phyloP scores from a whole-genome alignment of 169 alveolate species.

The Babesia gibsoni region DNA sequence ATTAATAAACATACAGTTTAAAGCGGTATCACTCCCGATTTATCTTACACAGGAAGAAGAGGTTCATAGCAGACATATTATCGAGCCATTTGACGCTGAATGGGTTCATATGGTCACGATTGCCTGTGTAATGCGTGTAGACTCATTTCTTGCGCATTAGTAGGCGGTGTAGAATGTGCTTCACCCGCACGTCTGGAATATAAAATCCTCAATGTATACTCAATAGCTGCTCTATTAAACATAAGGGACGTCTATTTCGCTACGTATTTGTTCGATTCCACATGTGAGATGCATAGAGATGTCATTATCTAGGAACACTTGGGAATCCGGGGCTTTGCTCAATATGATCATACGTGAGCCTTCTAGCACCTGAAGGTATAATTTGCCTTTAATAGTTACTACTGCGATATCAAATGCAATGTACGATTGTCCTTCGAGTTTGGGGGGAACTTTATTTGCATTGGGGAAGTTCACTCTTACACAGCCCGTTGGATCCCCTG shows the following conservation, averaged over 20 bases:
- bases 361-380: slow-evolving; percentile 12
- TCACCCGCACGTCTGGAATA: too few relatives aligned
- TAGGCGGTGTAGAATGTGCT: too few relatives aligned
- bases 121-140: too few relatives aligned
- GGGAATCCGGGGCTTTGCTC: neutral
- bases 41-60: too few relatives aligned
- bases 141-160: too few relatives aligned
- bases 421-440: slow-evolving; percentile 24
- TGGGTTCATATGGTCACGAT: too few relatives aligned
- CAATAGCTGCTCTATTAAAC: neutral
- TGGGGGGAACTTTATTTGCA: neutral
- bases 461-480: slow-evolving; percentile 1
- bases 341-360: slow-evolving; percentile 34
- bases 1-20: too few relatives aligned
- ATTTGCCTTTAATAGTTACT: slow-evolving; percentile 7
- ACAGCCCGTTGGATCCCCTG: slow-evolving; percentile 63
- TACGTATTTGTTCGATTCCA: neutral
- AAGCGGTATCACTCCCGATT: too few relatives aligned
- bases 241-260: neutral
- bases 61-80: too few relatives aligned
- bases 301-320: slow-evolving; percentile 9
- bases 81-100: too few relatives aligned
- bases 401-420: slow-evolving; percentile 14
- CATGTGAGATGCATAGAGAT: neutral
- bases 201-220: neutral